phyloP scores from a whole-genome alignment of 1,284 basidiomycete species.

The Moesziomyces globuligerus region DNA sequence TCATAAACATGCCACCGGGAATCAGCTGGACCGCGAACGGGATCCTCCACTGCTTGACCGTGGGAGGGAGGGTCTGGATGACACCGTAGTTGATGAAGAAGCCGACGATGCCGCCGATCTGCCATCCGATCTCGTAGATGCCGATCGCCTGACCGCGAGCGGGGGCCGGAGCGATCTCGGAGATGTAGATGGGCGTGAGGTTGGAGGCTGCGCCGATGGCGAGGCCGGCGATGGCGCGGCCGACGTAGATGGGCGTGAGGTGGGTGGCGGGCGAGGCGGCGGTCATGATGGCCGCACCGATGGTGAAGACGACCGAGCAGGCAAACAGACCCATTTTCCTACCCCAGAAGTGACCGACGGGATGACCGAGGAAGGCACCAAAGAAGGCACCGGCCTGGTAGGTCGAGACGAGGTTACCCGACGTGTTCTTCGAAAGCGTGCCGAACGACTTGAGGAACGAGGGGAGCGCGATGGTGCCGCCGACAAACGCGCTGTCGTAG shows the following conservation, averaged over 20 bases:
- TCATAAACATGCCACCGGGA: slow-evolving; percentile 69
- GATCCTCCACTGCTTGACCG: slow-evolving; percentile 70
- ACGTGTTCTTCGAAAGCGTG: slow-evolving; percentile 59
- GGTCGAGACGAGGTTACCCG: slow-evolving; percentile 71
- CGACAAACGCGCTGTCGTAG: slow-evolving; percentile 71
- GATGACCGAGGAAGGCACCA: slow-evolving; percentile 49
- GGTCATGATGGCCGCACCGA: slow-evolving; percentile 61
- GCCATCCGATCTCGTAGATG: slow-evolving; percentile 70
- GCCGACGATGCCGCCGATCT: slow-evolving; percentile 68
- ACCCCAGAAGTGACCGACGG: slow-evolving; percentile 37
- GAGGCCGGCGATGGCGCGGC: slow-evolving; percentile 68
- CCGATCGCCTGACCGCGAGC: slow-evolving; percentile 72
- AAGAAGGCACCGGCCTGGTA: slow-evolving; percentile 70
- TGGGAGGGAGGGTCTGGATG: slow-evolving; percentile 66
- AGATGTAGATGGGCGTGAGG: slow-evolving; percentile 67
- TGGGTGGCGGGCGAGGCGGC: slow-evolving; percentile 33
- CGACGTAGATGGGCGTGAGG: slow-evolving; percentile 62
- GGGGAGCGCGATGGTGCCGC: slow-evolving; percentile 69
- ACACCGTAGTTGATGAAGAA: slow-evolving; percentile 69
- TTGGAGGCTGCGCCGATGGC: slow-evolving; percentile 67
- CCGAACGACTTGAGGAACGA: slow-evolving; percentile 71
- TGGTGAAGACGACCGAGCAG: slow-evolving; percentile 51
- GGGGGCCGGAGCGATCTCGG: slow-evolving; percentile 68
- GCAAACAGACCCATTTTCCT: slow-evolving; percentile 51
- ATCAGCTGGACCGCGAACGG: slow-evolving; percentile 72